Evolutionary conservation across 306 rosid genomes (phyloP).

Genomic region (Begonia masoniana): DNA sequence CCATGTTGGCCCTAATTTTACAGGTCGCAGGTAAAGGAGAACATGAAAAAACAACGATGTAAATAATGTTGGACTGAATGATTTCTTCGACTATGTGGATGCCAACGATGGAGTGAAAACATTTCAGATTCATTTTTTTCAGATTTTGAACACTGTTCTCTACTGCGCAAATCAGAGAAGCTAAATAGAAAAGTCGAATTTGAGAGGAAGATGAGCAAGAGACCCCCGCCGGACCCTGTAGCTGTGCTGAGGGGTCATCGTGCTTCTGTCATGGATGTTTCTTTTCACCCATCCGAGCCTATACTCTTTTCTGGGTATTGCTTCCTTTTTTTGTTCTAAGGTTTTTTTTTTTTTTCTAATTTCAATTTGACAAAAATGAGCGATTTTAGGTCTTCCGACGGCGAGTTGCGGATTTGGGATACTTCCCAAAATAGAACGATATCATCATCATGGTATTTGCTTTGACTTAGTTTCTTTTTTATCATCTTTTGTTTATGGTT

Average conservation of each 20-base stretch:
- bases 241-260: constrained; percentile 89
- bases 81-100: too few species aligned
- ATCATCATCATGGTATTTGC: constrained; percentile 57
- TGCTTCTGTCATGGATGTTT: constrained; percentile 62
- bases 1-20: too few species aligned
- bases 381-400: constrained; percentile 52
- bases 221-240: constrained; percentile 70
- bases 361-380: too few species aligned
- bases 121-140: too few species aligned
- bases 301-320: constrained; percentile 57
- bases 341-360: too few species aligned
- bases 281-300: constrained; percentile 51
- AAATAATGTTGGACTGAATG: too few species aligned
- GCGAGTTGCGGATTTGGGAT: constrained; percentile 86
- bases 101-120: too few species aligned
- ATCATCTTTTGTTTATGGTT: too few species aligned
- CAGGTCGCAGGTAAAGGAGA: too few species aligned
- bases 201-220: constrained; percentile 50
- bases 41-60: too few species aligned
- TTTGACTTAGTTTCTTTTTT: background rate
- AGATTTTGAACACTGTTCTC: too few species aligned
- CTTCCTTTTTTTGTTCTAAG: background rate
- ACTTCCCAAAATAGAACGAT: constrained; percentile 58
- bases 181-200: constrained; percentile 28
- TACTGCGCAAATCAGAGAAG: constrained; percentile 25